phyloP scores from a whole-genome alignment of 1,284 basidiomycete species.

The Naganishia sp. region DNA sequence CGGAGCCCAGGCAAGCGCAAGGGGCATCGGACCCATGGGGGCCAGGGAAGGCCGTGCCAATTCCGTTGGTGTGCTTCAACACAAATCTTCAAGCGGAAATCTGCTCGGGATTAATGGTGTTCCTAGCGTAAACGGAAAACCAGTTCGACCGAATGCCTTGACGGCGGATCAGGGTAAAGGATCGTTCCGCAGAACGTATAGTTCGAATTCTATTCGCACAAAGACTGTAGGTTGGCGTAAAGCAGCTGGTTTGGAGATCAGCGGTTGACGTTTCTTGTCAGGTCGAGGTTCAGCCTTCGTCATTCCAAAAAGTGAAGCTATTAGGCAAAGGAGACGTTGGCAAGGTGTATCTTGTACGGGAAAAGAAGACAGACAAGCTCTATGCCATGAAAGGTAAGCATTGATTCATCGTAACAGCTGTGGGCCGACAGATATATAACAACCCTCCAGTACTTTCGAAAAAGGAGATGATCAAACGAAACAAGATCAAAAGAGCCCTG shows the following conservation, averaged over 20 bases:
- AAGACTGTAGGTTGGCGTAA: constrained; percentile 63
- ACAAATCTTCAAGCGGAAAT: constrained; percentile 10
- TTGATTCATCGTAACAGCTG: background rate
- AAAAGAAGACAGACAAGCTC: constrained; percentile 90
- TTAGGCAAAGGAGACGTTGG: constrained; percentile 95
- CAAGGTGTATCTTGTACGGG: constrained; percentile 90
- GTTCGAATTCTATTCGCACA: constrained; percentile 96
- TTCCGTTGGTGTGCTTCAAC: constrained; percentile 38
- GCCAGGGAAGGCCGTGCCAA: constrained; percentile 51
- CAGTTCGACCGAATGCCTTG: constrained; percentile 11
- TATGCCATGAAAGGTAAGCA: constrained; percentile 90
- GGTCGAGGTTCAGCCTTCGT: constrained; percentile 86
- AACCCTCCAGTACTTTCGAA: constrained; percentile 76
- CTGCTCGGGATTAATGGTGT: constrained; percentile 22
- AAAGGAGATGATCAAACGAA: constrained; percentile 97
- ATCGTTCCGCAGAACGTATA: constrained; percentile 91
- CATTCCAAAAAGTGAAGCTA: constrained; percentile 92
- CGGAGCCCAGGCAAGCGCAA: constrained; percentile 16
- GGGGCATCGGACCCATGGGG: constrained; percentile 24
- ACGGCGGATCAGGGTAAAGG: constrained; percentile 57
- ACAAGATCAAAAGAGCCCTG: constrained; percentile 94
- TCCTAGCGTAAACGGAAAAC: constrained; percentile 18
- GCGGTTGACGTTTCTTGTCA: constrained; percentile 44
- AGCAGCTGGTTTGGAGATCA: too few species aligned
- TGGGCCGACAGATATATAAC: background rate